Evolutionary conservation across 176 grass and related monocot species (phyloP).

Genomic region (Miscanthus lutarioriparius): DNA sequence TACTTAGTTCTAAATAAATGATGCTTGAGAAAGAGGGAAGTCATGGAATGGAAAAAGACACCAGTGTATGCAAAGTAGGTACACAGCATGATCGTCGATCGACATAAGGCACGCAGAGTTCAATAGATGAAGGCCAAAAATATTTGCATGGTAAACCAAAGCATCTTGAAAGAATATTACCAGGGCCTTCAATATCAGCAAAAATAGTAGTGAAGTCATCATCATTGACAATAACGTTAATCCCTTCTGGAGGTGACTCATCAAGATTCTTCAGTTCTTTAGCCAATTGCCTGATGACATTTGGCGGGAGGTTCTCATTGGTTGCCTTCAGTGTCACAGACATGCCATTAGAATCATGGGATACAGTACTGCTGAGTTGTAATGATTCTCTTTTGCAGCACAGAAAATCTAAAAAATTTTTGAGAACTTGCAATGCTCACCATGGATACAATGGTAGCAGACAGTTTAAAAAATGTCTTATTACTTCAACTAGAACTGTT

Average conservation of each 20-base stretch:
- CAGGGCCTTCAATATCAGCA: slow-evolving; percentile 90
- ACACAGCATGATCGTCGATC: neutral
- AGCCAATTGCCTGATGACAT: slow-evolving; percentile 86
- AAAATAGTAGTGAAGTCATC: slow-evolving; percentile 82
- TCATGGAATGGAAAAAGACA: neutral
- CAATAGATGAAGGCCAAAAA: neutral
- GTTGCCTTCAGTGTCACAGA: slow-evolving; percentile 62
- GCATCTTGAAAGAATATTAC: slow-evolving; percentile 44
- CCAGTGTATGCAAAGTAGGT: neutral
- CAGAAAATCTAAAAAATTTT: neutral
- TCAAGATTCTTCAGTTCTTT: slow-evolving; percentile 93
- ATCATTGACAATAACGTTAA: slow-evolving; percentile 79
- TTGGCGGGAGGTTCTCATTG: slow-evolving; percentile 89
- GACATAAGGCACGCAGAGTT: neutral
- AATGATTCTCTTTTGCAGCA: neutral
- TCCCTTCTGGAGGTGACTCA: slow-evolving; percentile 91
- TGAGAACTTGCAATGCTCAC: slow-evolving; percentile 19
- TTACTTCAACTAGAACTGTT: neutral
- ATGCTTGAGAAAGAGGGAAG: neutral
- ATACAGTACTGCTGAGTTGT: neutral
- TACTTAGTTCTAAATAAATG: neutral
- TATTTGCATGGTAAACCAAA: neutral
- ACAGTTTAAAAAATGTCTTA: slow-evolving; percentile 3
- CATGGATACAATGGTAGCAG: slow-evolving; percentile 34
- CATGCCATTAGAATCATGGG: slow-evolving; percentile 20